These are phyloP conservation scores for Botrytis hyacinthi DNA, from an alignment of 2,329 filamentous ascomycete genomes.

Conservation along the genomic window DNA sequence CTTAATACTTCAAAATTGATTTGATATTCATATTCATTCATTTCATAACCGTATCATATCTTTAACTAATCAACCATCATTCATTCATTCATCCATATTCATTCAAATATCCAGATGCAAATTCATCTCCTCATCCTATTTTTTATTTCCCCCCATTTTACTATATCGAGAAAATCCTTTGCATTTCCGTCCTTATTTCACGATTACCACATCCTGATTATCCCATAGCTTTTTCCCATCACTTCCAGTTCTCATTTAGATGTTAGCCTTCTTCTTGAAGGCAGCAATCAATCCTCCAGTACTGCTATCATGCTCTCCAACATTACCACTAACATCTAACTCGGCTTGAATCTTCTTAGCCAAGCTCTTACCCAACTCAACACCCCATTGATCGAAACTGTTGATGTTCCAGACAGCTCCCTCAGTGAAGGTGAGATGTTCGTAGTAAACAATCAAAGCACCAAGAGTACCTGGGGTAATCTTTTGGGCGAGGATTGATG, in stretches of 20 bases:
- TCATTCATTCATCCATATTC: neutral
- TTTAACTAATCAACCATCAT: neutral
- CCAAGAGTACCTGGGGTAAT: constrained; percentile 94
- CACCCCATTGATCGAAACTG: constrained; percentile 99
- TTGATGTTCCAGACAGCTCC: constrained; percentile 99
- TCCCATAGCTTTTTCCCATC: neutral
- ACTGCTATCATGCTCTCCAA: constrained; percentile 75
- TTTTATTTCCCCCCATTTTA: neutral
- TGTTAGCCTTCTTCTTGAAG: constrained; percentile 68
- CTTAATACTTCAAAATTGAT: neutral
- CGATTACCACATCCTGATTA: constrained; percentile 1
- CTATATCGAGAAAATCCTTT: neutral
- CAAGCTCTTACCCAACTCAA: constrained; percentile 93
- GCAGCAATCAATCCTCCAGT: constrained; percentile 87
- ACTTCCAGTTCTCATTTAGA: constrained; percentile 15
- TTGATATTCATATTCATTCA: constrained; percentile 1
- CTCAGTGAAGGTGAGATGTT: constrained; percentile 97
- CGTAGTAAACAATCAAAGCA: constrained; percentile 96
- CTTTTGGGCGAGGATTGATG: constrained; percentile 83
- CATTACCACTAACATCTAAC: constrained; percentile 74
- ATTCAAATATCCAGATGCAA: neutral
- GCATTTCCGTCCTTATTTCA: neutral
- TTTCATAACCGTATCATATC: neutral
- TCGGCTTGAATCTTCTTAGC: constrained; percentile 89
- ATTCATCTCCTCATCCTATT: neutral